These are phyloP conservation scores for Aspergillus pseudotamarii DNA, from an alignment of 2,329 filamentous ascomycete genomes.

Conservation along the genomic window DNA sequence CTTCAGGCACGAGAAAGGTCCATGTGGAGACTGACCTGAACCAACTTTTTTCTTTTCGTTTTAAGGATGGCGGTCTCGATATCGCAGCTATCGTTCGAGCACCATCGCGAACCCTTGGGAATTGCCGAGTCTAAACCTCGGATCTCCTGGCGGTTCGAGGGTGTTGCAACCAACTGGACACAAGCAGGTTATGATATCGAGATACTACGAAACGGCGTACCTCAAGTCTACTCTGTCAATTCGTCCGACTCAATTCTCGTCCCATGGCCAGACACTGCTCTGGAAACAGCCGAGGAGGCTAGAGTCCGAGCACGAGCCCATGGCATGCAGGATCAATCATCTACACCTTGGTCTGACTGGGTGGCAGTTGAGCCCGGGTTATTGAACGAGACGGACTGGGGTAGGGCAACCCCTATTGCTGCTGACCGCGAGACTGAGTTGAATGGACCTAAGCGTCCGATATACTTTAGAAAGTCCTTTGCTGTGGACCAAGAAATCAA, in stretches of 20 bases:
- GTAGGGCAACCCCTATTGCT: slow-evolving; percentile 26
- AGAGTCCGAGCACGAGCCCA: slow-evolving; percentile 14
- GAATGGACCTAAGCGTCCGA: slow-evolving; percentile 29
- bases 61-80: slow-evolving; percentile 17
- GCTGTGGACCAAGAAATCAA: slow-evolving; percentile 14
- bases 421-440: slow-evolving; percentile 23
- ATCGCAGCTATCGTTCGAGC: slow-evolving; percentile 20
- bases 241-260: slow-evolving; percentile 25
- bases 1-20: rapidly evolving
- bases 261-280: slow-evolving; percentile 23
- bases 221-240: slow-evolving; percentile 13
- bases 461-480: slow-evolving; percentile 40
- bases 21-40: neutral
- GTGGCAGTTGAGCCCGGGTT: slow-evolving; percentile 37
- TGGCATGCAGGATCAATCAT: neutral
- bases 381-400: slow-evolving; percentile 33
- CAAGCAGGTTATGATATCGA: slow-evolving; percentile 24
- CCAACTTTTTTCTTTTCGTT: neutral
- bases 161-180: slow-evolving; percentile 21
- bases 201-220: slow-evolving; percentile 9
- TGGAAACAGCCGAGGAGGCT: slow-evolving; percentile 20
- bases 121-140: slow-evolving; percentile 22
- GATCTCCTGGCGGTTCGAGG: slow-evolving; percentile 31
- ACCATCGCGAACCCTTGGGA: slow-evolving; percentile 20
- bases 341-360: slow-evolving; percentile 35